Percentiles rank a stretch among this genome's conserved stretches.
Conservation (phyloP, 2,329 filamentous ascomycete species). For the Shiraia bambusicola region DNA sequence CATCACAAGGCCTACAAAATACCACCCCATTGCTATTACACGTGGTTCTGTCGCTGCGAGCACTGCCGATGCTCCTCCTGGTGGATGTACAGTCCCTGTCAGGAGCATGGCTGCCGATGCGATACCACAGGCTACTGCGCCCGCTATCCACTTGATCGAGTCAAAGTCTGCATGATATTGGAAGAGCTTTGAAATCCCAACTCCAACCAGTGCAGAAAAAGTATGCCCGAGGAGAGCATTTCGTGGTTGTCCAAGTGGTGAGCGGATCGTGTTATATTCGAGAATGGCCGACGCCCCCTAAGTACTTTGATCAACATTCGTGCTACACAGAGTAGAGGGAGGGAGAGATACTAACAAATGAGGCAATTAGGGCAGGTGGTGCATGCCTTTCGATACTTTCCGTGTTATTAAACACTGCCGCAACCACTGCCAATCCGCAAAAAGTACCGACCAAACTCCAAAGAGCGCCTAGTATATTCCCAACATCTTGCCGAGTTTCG, state of each 20-base stretch:
- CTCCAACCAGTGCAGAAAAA: slow-evolving; percentile 49
- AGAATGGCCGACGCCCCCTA: slow-evolving; percentile 52
- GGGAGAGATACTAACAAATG: slow-evolving; percentile 35
- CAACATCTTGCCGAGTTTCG: slow-evolving; percentile 42
- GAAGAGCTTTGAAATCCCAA: slow-evolving; percentile 50
- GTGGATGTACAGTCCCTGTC: slow-evolving; percentile 53
- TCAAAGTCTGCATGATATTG: slow-evolving; percentile 41
- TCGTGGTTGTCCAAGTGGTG: slow-evolving; percentile 52
- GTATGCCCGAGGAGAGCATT: slow-evolving; percentile 50
- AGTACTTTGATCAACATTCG: slow-evolving; percentile 2
- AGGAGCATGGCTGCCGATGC: slow-evolving; percentile 50
- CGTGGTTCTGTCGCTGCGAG: slow-evolving; percentile 46
- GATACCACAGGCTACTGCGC: slow-evolving; percentile 46
- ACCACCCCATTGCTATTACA: slow-evolving; percentile 50
- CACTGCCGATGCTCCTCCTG: slow-evolving; percentile 52
- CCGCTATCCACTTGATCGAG: slow-evolving; percentile 48
- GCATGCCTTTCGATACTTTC: slow-evolving; percentile 40
- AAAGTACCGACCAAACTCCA: slow-evolving; percentile 50
- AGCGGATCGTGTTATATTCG: slow-evolving; percentile 51
- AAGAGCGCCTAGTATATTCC: slow-evolving; percentile 45
- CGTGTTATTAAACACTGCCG: slow-evolving; percentile 46
- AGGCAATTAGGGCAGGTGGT: slow-evolving; percentile 49
- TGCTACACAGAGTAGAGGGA: background rate
- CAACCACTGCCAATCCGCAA: slow-evolving; percentile 46
- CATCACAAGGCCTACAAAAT: slow-evolving; percentile 47